These are phyloP conservation scores for Pyrus bretschneideri DNA, from an alignment of 306 rosid genomes.

Conservation along the genomic window DNA sequence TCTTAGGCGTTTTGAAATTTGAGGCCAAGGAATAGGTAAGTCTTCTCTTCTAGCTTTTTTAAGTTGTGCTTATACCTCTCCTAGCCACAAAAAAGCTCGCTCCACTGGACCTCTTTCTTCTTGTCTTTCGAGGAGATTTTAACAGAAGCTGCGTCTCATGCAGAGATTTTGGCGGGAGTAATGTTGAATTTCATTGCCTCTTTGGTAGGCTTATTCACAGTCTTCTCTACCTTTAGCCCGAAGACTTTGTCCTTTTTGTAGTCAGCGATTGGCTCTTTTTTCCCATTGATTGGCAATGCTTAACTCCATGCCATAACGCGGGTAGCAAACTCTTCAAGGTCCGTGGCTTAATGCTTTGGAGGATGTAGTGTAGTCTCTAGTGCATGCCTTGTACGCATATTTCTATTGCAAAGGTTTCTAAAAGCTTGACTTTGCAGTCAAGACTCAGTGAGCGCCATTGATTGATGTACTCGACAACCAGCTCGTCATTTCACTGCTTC, in stretches of 20 bases:
- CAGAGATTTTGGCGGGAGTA: neutral
- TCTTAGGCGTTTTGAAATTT: no score
- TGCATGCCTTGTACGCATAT: neutral
- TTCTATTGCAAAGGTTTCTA: neutral
- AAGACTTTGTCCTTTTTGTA: neutral
- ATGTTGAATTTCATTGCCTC: neutral
- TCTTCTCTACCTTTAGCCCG: neutral
- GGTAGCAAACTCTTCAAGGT: neutral
- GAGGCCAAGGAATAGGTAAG: neutral
- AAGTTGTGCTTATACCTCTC: neutral
- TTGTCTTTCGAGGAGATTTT: neutral
- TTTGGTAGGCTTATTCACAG: neutral
- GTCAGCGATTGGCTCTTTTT: neutral
- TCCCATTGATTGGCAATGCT: neutral
- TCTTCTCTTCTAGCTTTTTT: no score
- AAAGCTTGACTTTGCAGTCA: neutral
- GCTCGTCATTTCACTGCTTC: neutral
- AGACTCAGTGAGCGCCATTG: neutral
- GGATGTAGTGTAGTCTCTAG: neutral
- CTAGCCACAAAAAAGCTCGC: neutral
- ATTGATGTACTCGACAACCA: neutral
- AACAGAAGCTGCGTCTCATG: fast-evolving
- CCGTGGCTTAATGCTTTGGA: neutral
- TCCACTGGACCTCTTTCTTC: neutral
- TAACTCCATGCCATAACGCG: neutral